phyloP scores from a whole-genome alignment of 1,139 yeast species.

The Nadsonia starkeyi-henricii region DNA sequence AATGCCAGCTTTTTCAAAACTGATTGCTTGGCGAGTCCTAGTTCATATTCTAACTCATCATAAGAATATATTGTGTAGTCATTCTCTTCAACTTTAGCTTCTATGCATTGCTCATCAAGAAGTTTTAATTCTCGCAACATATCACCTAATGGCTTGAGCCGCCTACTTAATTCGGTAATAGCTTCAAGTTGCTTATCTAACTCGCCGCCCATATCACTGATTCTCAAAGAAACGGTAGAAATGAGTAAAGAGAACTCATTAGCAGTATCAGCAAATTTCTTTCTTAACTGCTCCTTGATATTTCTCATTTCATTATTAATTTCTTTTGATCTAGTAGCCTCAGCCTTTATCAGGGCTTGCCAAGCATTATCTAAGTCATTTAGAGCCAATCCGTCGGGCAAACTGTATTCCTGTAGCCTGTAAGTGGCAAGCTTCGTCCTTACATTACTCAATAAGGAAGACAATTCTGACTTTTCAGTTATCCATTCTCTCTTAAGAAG shows the following conservation, averaged over 20 bases:
- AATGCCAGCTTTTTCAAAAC: constrained; percentile 27
- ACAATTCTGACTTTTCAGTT: constrained; percentile 25
- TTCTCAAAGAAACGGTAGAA: constrained; percentile 20
- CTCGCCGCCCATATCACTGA: constrained; percentile 26
- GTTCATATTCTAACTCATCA: constrained; percentile 28
- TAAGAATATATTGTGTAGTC: constrained; percentile 27
- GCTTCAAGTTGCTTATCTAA: constrained; percentile 25
- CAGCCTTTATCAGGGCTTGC: constrained; percentile 21
- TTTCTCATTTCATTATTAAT: constrained; percentile 24
- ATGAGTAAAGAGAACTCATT: constrained; percentile 24
- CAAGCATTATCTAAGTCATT: constrained; percentile 23
- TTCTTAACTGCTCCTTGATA: constrained; percentile 31
- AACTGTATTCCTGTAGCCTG: constrained; percentile 24
- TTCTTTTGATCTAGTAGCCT: constrained; percentile 21
- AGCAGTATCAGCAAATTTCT: constrained; percentile 32
- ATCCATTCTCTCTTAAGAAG: constrained; percentile 27
- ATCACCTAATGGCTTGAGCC: constrained; percentile 22
- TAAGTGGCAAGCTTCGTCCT: constrained; percentile 28
- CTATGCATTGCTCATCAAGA: constrained; percentile 20
- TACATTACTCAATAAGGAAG: constrained; percentile 26
- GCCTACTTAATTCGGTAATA: constrained; percentile 21
- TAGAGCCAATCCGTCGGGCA: constrained; percentile 22
- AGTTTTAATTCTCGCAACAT: constrained; percentile 18
- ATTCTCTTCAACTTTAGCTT: constrained; percentile 29
- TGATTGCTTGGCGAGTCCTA: constrained; percentile 25